Conservation (phyloP, 495 filamentous ascomycete species). For the Penicillium angulare region DNA sequence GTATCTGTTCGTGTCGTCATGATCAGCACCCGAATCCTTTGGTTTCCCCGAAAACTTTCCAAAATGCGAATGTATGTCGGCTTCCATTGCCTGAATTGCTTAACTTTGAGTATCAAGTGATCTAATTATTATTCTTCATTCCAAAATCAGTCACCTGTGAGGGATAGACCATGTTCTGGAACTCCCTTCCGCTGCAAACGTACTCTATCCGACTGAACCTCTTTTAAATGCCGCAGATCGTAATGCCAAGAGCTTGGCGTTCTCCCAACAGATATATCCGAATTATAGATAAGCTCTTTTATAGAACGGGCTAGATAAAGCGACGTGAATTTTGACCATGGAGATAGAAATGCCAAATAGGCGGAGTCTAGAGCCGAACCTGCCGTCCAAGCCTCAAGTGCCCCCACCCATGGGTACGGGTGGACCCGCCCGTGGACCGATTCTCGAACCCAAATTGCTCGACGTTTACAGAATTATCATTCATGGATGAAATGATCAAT, state of each 20-base stretch:
- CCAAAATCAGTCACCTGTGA: background rate
- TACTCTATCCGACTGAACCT: background rate
- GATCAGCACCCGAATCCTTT: background rate
- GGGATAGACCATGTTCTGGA: conserved; percentile 1
- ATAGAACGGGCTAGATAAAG: conserved; percentile 1
- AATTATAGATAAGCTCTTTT: background rate
- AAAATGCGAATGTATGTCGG: background rate
- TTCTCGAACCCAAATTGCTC: background rate
- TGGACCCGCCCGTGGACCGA: background rate
- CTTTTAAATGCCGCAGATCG: background rate
- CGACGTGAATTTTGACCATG: background rate
- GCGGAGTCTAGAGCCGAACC: background rate
- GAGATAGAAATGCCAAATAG: background rate
- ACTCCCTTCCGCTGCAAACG: background rate
- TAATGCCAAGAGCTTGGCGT: conserved; percentile 1
- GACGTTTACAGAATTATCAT: background rate
- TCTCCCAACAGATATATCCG: background rate
- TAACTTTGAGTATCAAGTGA: background rate
- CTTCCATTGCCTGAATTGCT: background rate
- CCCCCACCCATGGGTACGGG: background rate
- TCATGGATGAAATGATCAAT: background rate
- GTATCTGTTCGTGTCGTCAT: conserved; percentile 1
- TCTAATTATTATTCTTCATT: background rate
- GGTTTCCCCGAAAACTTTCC: background rate
- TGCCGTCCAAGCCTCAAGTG: background rate